These are phyloP conservation scores for Triangularia verruculosa DNA, from an alignment of 2,329 filamentous ascomycete genomes.

Conservation along the genomic window DNA sequence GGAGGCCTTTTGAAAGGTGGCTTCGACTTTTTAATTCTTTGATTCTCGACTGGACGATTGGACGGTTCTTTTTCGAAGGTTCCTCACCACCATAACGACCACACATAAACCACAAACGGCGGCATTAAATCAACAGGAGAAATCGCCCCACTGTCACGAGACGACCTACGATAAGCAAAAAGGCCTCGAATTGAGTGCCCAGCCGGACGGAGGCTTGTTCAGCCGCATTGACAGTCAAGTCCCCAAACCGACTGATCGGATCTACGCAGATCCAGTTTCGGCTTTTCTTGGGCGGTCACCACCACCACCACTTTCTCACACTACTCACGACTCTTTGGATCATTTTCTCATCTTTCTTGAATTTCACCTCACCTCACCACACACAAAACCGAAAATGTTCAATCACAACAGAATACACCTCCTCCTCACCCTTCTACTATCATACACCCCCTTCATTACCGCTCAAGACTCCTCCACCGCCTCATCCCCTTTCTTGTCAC, in stretches of 20 bases:
- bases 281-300: not conserved
- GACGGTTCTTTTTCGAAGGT: not conserved
- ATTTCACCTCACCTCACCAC: not conserved
- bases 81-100: not conserved
- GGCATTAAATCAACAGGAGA: not conserved
- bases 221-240: constrained; percentile 2
- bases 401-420: not conserved
- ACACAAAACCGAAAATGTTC: not conserved
- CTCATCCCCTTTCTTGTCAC: constrained; percentile 28
- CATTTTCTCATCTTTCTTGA: not conserved
- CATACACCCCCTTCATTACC: not conserved
- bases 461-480: constrained; percentile 24
- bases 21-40: not conserved
- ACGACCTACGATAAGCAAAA: not conserved
- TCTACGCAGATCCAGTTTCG: constrained; percentile 22
- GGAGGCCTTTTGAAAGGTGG: not conserved
- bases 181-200: not conserved
- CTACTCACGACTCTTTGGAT: not conserved
- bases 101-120: not conserved
- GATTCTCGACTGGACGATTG: not conserved
- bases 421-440: not conserved
- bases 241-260: constrained; percentile 19
- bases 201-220: not conserved
- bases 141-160: not conserved
- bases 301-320: not conserved